Evolutionary conservation across 768 basidiomycete species (phyloP), one percentile per base, ranked within the genome.

Genomic region (Termitomyces bulborhizus): DNA sequence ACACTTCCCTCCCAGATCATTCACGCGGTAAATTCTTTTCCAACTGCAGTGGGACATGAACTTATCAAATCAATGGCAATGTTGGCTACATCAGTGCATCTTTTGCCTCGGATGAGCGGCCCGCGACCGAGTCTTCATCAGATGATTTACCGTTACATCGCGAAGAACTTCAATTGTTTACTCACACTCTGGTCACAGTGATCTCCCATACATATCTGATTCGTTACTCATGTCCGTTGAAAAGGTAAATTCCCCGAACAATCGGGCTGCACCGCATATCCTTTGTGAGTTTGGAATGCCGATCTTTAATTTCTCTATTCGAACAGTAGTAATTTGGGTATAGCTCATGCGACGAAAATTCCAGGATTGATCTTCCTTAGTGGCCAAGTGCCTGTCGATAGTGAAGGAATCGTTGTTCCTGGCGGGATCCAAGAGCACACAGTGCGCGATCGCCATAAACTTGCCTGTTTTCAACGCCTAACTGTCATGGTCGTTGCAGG

Each of bases 391-490:
- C 84, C 84, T 1, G 73, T 76, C 12, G 78, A 77, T 59, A 69
- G 64, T 52, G 65, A 73, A 40, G 81, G 79, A 15, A 71, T 73
- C 15, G 60, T 81, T n/a, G 76, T 83, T 13, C 63, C 63, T 26
- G 83, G 83, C n/a, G 82, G 77, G 6, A 76, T 86, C 55, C 62
- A 79, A 63, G 83, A 79, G 59, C 82, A 85, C 64, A 82, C 83
- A 13, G 84, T 82, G 64, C 32, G 74, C 64, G 13, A 32, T 32
- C 26, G 7, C 27, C 40, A 37, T 34, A 9, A n/a, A 26, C 29
- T 8, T 24, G 18, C 21, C 13, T 31, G 13, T 44, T n/a, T 41
- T 9, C 37, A 31, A 32, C 16, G 45, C 47, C 40, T 32, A 2
- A 57, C 24, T 15, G 9, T 9, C 15, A 41, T 36, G 16, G 42